These are phyloP conservation scores for Termitomyces sp. DNA, from an alignment of 1,284 basidiomycete genomes.

Conservation along the genomic window DNA sequence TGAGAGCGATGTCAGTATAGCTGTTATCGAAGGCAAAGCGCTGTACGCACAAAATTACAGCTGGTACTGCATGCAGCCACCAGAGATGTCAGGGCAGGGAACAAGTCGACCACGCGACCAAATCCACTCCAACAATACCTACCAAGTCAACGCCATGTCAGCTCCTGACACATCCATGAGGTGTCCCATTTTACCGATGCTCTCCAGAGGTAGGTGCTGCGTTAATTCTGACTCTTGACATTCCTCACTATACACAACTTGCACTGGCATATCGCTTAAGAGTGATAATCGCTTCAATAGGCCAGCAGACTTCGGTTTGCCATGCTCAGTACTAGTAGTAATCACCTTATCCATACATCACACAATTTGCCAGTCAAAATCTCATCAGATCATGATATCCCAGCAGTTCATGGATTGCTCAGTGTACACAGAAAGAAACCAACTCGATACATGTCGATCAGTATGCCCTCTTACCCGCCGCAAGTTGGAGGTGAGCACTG, in stretches of 20 bases:
- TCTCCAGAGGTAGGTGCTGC: too few relatives aligned
- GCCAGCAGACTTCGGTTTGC: too few relatives aligned
- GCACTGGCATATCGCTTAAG: too few relatives aligned
- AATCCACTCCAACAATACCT: slow-evolving; percentile 10
- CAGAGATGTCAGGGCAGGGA: slow-evolving; percentile 4
- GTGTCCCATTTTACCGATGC: background rate
- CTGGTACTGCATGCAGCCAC: slow-evolving; percentile 11
- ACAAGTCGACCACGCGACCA: slow-evolving; percentile 8
- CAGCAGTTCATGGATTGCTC: slow-evolving; percentile 12
- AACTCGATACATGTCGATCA: slow-evolving; percentile 31
- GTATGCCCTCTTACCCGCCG: slow-evolving; percentile 78
- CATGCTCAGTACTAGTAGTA: too few relatives aligned
- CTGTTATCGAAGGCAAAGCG: background rate
- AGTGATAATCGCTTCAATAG: too few relatives aligned
- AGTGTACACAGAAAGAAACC: slow-evolving; percentile 13
- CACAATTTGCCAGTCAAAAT: background rate
- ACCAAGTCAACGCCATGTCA: slow-evolving; percentile 10
- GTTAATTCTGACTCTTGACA: too few relatives aligned
- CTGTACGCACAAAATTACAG: slow-evolving; percentile 9
- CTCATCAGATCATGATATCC: background rate
- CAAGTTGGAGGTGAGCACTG: slow-evolving; percentile 84
- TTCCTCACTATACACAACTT: too few relatives aligned
- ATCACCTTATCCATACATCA: too few relatives aligned
- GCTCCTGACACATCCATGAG: slow-evolving; percentile 3
- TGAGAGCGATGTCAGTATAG: background rate